Percentiles rank a stretch among this genome's conserved stretches.
phyloP scores from a whole-genome alignment of 2,329 filamentous ascomycete genomes.

The Lecanicillium sp. region DNA sequence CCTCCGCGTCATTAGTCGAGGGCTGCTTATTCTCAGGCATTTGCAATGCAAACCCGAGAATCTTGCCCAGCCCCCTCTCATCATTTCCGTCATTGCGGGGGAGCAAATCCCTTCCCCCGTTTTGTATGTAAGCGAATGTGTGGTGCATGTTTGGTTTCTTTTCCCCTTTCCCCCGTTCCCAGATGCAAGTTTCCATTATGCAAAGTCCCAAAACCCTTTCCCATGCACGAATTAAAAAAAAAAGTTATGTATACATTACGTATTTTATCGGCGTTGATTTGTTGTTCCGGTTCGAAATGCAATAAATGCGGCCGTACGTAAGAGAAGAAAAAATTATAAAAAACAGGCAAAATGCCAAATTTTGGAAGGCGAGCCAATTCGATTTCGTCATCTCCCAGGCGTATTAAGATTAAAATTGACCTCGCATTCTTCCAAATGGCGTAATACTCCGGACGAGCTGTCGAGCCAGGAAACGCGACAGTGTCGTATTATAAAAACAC shows the following conservation, averaged over 20 bases:
- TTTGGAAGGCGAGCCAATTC: neutral
- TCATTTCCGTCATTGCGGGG: conserved; percentile 12
- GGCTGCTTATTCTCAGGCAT: neutral
- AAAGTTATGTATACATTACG: conserved; percentile 34
- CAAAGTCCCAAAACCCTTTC: conserved; percentile 24
- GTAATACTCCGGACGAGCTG: conserved; percentile 2
- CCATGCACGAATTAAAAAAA: conserved; percentile 31
- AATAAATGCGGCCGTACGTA: conserved; percentile 26
- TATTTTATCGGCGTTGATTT: conserved; percentile 30
- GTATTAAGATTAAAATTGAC: conserved; percentile 13
- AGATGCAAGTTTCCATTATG: conserved; percentile 24
- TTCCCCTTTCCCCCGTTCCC: neutral
- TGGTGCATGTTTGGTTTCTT: conserved; percentile 11
- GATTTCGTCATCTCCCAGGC: conserved; percentile 2
- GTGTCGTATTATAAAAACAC: conserved; percentile 6
- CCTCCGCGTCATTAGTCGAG: conserved; percentile 10
- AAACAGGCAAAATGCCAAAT: conserved; percentile 4
- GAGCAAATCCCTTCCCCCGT: neutral
- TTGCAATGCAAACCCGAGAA: neutral
- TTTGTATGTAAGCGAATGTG: conserved; percentile 13
- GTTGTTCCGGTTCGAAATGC: conserved; percentile 19
- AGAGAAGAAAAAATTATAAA: conserved; percentile 10
- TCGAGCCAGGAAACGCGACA: neutral
- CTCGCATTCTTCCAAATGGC: conserved; percentile 3
- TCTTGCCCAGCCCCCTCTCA: neutral